Evolutionary conservation across 768 basidiomycete species (phyloP).

Genomic region (Auriscalpium orientale): DNA sequence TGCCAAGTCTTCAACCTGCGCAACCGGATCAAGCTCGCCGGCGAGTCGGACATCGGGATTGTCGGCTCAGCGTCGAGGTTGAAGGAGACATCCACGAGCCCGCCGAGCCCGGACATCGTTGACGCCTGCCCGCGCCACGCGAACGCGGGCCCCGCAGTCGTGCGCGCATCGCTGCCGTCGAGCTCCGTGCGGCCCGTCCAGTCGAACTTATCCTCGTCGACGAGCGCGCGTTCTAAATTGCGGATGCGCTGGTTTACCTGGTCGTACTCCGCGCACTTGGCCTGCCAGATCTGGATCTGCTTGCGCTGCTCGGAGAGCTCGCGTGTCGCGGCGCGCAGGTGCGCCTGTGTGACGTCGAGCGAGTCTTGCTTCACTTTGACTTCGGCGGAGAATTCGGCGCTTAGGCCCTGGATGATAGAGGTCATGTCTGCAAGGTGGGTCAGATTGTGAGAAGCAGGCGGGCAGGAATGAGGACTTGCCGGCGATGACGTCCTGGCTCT

Average conservation of each 20-base stretch:
- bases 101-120: conserved; percentile 57
- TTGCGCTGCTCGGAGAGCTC: conserved; percentile 87
- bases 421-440: conserved; percentile 58
- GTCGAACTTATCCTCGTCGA: conserved; percentile 76
- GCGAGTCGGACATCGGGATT: conserved; percentile 51
- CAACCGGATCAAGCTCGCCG: conserved; percentile 58
- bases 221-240: conserved; percentile 75
- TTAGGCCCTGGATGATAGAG: conserved; percentile 71
- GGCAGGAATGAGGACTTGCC: conserved; percentile 33
- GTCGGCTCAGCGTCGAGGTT: conserved; percentile 70
- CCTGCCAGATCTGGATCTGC: conserved; percentile 72
- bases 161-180: conserved; percentile 30
- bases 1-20: conserved; percentile 82
- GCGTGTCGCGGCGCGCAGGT: conserved; percentile 83
- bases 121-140: conserved; percentile 59
- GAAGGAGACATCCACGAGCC: conserved; percentile 53
- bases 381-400: conserved; percentile 74
- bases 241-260: conserved; percentile 71
- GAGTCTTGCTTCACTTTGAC: conserved; percentile 80
- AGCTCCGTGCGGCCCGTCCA: conserved; percentile 73
- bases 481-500: conserved; percentile 81
- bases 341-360: conserved; percentile 80
- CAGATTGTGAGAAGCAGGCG: conserved; percentile 7
- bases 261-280: conserved; percentile 69
- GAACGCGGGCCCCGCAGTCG: conserved; percentile 54